phyloP scores from a whole-genome alignment of 352 stramenopile species.

The Globisporangium echinulatum region DNA sequence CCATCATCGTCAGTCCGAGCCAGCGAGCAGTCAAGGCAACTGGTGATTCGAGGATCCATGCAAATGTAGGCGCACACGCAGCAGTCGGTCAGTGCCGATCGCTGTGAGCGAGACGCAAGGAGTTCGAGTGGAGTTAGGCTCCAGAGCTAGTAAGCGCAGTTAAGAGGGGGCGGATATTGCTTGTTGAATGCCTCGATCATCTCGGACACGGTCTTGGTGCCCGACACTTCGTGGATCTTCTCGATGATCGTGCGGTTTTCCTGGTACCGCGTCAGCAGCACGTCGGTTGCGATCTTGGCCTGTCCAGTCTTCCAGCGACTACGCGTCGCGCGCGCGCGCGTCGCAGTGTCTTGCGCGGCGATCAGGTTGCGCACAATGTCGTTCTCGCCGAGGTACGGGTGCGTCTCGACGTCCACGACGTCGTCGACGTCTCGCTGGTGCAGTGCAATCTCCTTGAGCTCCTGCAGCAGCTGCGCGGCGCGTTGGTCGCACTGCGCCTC shows the following conservation, averaged over 20 bases:
- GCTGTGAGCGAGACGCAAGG: too few species aligned
- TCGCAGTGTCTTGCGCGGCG: slow-evolving; percentile 37
- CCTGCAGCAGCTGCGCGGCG: slow-evolving; percentile 42
- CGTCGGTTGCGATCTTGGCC: slow-evolving; percentile 53
- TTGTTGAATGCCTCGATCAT: slow-evolving; percentile 85
- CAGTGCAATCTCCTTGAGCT: slow-evolving; percentile 65
- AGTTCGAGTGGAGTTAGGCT: too few species aligned
- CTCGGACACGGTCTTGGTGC: slow-evolving; percentile 69
- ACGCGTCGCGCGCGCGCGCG: slow-evolving; percentile 44
- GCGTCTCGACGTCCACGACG: slow-evolving; percentile 44
- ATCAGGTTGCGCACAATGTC: slow-evolving; percentile 59
- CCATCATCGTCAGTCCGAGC: slow-evolving; percentile 1
- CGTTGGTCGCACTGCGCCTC: slow-evolving; percentile 51
- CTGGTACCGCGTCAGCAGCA: slow-evolving; percentile 68
- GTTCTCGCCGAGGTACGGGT: slow-evolving; percentile 68
- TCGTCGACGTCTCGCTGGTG: slow-evolving; percentile 49
- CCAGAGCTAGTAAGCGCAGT: background rate
- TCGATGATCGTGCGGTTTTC: slow-evolving; percentile 78
- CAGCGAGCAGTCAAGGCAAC: slow-evolving; percentile 15
- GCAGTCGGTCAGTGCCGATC: too few species aligned
- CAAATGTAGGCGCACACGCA: too few species aligned
- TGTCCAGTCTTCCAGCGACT: slow-evolving; percentile 70
- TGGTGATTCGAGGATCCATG: background rate
- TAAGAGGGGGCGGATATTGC: slow-evolving; percentile 39
- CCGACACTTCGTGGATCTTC: slow-evolving; percentile 76